Percentiles rank a stretch among this genome's conserved stretches.
Conservation (phyloP, 495 filamentous ascomycete genomes). For the Tuber aestivum region DNA sequence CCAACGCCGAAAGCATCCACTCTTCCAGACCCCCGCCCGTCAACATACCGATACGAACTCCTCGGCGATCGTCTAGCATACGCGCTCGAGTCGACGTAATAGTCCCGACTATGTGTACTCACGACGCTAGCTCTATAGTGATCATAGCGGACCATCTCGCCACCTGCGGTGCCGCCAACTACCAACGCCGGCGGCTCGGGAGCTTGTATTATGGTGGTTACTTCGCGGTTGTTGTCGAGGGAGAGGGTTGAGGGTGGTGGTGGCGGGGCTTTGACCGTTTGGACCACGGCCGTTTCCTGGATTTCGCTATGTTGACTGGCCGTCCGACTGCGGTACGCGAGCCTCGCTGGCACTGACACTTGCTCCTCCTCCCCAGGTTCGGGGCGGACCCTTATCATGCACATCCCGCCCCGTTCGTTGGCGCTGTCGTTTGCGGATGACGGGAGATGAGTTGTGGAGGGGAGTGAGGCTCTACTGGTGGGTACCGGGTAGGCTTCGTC, state of each 20-base stretch:
- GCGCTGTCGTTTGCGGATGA: neutral
- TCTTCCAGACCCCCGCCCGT: constrained; percentile 24
- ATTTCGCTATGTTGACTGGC: constrained; percentile 11
- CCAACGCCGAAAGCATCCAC: constrained; percentile 22
- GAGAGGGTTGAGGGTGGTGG: constrained; percentile 22
- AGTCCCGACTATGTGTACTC: constrained; percentile 32
- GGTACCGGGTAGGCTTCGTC: neutral
- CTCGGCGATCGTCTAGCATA: constrained; percentile 29
- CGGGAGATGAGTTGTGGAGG: neutral
- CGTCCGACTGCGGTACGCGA: constrained; percentile 5
- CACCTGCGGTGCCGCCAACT: neutral
- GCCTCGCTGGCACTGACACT: constrained; percentile 22
- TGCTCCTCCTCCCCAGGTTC: constrained; percentile 32
- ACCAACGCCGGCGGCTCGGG: constrained; percentile 14
- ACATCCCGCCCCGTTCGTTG: constrained; percentile 20
- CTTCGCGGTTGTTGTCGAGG: constrained; percentile 10
- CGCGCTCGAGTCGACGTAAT: constrained; percentile 35
- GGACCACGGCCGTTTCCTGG: constrained; percentile 27
- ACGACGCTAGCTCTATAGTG: constrained; percentile 29
- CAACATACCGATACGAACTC: constrained; percentile 29
- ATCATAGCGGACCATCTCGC: neutral
- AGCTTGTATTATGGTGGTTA: constrained; percentile 26
- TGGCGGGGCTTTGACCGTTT: constrained; percentile 32
- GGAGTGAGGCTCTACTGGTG: neutral
- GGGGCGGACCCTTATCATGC: constrained; percentile 41